These are phyloP conservation scores for Chytriomyces hyalinus DNA, from an alignment of 192 early-diverging fungal species.

Conservation along the genomic window DNA sequence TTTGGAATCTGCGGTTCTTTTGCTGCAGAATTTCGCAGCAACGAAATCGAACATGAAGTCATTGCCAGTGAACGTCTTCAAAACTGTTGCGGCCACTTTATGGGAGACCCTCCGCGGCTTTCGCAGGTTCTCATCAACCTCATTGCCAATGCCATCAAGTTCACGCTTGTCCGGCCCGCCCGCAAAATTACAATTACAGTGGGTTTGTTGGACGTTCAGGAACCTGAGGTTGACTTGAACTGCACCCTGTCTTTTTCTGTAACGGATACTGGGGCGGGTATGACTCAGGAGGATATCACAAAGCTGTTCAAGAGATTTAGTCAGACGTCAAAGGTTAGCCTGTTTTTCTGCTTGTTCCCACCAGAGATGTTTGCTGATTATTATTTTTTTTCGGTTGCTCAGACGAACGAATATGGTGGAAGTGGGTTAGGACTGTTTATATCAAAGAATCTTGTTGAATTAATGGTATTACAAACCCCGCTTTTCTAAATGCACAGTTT, in stretches of 20 bases:
- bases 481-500: neutral
- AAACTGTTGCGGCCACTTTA: conserved; percentile 47
- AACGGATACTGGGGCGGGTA: conserved; percentile 56
- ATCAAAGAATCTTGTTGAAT: conserved; percentile 45
- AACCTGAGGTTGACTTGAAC: neutral
- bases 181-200: neutral
- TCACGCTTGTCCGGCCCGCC: conserved; percentile 48
- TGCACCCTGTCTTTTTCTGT: conserved; percentile 38
- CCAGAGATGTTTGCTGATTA: no score
- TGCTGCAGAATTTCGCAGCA: conserved; percentile 12
- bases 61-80: conserved; percentile 48
- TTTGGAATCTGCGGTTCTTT: conserved; percentile 34
- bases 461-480: conserved; percentile 25
- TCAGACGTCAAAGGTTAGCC: conserved; percentile 23
- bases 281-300: conserved; percentile 48
- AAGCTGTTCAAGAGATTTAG: conserved; percentile 49
- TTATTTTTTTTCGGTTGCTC: conserved; percentile 6
- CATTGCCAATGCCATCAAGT: conserved; percentile 62
- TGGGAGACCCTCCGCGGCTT: conserved; percentile 56
- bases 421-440: conserved; percentile 55
- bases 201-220: neutral
- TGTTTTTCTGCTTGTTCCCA: neutral
- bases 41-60: conserved; percentile 35
- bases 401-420: conserved; percentile 46
- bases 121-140: conserved; percentile 57